Conservation (phyloP, 1,284 basidiomycete genomes). For the Rugosomyces carneus region DNA sequence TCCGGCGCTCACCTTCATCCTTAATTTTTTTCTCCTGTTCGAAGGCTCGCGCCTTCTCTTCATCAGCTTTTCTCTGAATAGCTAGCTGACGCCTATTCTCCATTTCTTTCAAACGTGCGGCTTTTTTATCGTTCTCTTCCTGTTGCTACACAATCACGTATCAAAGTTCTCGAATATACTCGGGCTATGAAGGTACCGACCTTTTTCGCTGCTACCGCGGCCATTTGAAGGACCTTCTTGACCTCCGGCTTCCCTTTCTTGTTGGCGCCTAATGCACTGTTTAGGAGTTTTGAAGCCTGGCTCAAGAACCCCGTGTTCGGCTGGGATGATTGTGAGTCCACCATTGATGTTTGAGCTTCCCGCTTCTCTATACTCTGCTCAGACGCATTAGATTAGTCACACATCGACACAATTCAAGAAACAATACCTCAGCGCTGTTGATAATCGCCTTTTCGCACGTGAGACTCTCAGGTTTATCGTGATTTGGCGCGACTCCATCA, state of each 20-base stretch:
- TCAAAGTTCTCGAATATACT: background rate
- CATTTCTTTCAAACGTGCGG: slow-evolving; percentile 67
- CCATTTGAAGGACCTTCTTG: slow-evolving; percentile 75
- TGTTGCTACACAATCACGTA: slow-evolving; percentile 57
- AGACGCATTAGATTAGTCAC: slow-evolving; percentile 3
- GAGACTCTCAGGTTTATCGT: slow-evolving; percentile 37
- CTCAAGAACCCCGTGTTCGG: slow-evolving; percentile 56
- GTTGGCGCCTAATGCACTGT: slow-evolving; percentile 53
- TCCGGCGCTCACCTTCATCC: slow-evolving; percentile 65
- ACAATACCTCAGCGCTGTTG: slow-evolving; percentile 40
- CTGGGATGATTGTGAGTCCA: slow-evolving; percentile 48
- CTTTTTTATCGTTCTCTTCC: slow-evolving; percentile 78
- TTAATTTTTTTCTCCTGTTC: slow-evolving; percentile 68
- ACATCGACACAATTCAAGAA: slow-evolving; percentile 1
- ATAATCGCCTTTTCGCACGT: slow-evolving; percentile 33
- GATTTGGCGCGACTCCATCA: slow-evolving; percentile 23
- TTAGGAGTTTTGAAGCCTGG: slow-evolving; percentile 61
- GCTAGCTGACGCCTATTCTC: slow-evolving; percentile 70
- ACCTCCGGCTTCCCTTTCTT: slow-evolving; percentile 71
- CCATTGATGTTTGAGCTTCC: slow-evolving; percentile 48
- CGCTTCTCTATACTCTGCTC: slow-evolving; percentile 27
- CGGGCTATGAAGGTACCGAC: slow-evolving; percentile 33
- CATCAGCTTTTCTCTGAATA: slow-evolving; percentile 71
- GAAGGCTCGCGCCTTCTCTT: slow-evolving; percentile 56
- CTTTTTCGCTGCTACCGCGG: slow-evolving; percentile 80